Evolutionary conservation across 2,329 filamentous ascomycete genomes (phyloP).

Genomic region (Beauveria medogensis): DNA sequence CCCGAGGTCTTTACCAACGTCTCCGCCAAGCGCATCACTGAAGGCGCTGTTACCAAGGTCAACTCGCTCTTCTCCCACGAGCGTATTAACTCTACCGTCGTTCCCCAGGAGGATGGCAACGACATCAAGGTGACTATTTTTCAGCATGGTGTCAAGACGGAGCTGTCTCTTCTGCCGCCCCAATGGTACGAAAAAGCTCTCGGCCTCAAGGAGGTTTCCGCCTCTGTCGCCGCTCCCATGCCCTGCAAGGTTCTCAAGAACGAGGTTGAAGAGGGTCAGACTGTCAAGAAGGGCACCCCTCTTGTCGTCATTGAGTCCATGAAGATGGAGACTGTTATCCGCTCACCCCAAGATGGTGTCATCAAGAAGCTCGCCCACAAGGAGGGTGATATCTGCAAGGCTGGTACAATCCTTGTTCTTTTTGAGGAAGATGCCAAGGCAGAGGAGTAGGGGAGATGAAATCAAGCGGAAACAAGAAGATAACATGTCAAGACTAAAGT

Average conservation of each 20-base stretch:
- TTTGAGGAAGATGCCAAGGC: slow-evolving; percentile 49
- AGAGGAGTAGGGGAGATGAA: slow-evolving; percentile 15
- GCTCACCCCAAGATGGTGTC: slow-evolving; percentile 64
- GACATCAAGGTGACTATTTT: slow-evolving; percentile 67
- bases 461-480: background rate
- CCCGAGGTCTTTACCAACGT: slow-evolving; percentile 37
- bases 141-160: slow-evolving; percentile 55
- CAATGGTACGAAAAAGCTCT: slow-evolving; percentile 83
- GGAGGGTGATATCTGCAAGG: slow-evolving; percentile 72
- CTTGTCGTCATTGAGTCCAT: slow-evolving; percentile 86
- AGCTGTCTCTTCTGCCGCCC: slow-evolving; percentile 52
- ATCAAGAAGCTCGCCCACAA: slow-evolving; percentile 67
- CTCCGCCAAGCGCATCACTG: slow-evolving; percentile 28
- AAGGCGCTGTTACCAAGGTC: slow-evolving; percentile 23
- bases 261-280: slow-evolving; percentile 73
- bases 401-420: slow-evolving; percentile 64
- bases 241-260: slow-evolving; percentile 93
- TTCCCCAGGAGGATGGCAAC: slow-evolving; percentile 47
- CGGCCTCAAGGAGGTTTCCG: slow-evolving; percentile 69
- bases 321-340: slow-evolving; percentile 84
- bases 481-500: background rate
- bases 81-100: slow-evolving; percentile 69
- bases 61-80: slow-evolving; percentile 68
- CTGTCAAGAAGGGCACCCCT: slow-evolving; percentile 76
- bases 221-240: slow-evolving; percentile 89